phyloP scores from a whole-genome alignment of 1,284 basidiomycete genomes.

The Mycena sp. region DNA sequence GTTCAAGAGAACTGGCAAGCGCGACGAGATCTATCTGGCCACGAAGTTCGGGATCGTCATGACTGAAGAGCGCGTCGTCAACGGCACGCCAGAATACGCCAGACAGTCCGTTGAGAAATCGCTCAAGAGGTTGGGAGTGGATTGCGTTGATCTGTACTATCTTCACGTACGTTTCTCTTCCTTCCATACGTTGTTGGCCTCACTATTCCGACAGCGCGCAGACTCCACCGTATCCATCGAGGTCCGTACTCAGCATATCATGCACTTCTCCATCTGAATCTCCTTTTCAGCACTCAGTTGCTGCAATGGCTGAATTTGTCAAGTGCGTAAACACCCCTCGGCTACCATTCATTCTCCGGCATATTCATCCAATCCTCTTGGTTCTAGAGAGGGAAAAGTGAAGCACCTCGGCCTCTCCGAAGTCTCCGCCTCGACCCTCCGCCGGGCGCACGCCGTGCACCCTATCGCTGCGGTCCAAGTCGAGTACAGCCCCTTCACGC shows the following conservation, averaged over 20 bases:
- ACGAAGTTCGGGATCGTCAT: conserved; percentile 52
- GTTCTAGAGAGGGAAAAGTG: conserved; percentile 53
- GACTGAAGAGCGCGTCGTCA: conserved; percentile 10
- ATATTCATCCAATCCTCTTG: neutral
- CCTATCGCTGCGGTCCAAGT: conserved; percentile 60
- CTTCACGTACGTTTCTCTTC: conserved; percentile 34
- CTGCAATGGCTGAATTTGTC: conserved; percentile 54
- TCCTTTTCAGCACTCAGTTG: conserved; percentile 35
- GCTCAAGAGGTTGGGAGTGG: conserved; percentile 42
- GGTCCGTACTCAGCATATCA: no score
- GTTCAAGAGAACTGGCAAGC: no score
- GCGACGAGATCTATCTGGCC: conserved; percentile 54
- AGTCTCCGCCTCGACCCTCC: conserved; percentile 58
- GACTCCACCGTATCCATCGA: conserved; percentile 41
- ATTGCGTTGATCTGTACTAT: conserved; percentile 46
- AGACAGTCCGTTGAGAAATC: conserved; percentile 38
- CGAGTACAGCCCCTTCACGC: no score
- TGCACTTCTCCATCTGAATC: neutral
- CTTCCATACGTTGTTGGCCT: neutral
- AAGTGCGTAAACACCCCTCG: no score
- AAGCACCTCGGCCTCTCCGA: no score
- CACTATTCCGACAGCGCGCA: neutral
- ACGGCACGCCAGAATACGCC: conserved; percentile 47
- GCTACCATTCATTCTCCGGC: neutral
- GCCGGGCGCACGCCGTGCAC: conserved; percentile 57